A percentile compares a stretch with the other conserved stretches of the same genome.
These are phyloP conservation scores for Heliamphora exappendiculata DNA, from an alignment of 148 eudicot genomes.

Conservation along the genomic window DNA sequence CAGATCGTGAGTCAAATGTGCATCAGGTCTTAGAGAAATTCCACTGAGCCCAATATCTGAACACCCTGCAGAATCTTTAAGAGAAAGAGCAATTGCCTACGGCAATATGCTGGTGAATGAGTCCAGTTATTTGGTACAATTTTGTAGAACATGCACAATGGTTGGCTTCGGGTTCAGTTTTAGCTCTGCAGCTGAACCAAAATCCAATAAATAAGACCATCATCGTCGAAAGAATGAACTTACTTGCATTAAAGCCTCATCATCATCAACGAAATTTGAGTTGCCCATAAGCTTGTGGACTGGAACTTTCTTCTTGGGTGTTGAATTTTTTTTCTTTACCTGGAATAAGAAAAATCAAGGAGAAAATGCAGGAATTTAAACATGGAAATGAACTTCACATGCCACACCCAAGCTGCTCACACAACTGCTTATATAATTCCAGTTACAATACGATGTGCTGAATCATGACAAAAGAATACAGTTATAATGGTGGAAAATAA, in stretches of 20 bases:
- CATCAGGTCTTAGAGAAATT: constrained; percentile 21
- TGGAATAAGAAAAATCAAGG: constrained; percentile 18
- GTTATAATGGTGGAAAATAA: neutral
- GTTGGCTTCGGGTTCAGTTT: neutral
- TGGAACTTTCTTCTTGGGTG: constrained; percentile 37
- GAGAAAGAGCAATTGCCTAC: constrained; percentile 85
- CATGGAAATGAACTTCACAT: neutral
- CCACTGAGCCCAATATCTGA: constrained; percentile 14
- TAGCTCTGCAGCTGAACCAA: neutral
- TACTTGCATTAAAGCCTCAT: constrained; percentile 72
- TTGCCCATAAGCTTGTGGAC: constrained; percentile 23
- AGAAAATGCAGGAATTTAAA: constrained; percentile 1
- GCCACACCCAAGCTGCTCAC: neutral
- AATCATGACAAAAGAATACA: neutral
- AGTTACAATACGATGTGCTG: neutral
- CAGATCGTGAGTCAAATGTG: constrained; percentile 13
- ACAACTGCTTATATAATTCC: neutral
- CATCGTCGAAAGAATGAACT: neutral
- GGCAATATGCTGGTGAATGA: constrained; percentile 2
- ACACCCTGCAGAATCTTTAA: constrained; percentile 31
- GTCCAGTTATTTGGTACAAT: neutral
- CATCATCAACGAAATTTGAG: constrained; percentile 51
- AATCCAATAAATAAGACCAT: neutral
- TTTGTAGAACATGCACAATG: neutral
- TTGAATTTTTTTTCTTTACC: constrained; percentile 32